Evolutionary conservation across 225 moss, liverwort and hornwort genomes (phyloP).

Genomic region (Marchantia polymorpha): DNA sequence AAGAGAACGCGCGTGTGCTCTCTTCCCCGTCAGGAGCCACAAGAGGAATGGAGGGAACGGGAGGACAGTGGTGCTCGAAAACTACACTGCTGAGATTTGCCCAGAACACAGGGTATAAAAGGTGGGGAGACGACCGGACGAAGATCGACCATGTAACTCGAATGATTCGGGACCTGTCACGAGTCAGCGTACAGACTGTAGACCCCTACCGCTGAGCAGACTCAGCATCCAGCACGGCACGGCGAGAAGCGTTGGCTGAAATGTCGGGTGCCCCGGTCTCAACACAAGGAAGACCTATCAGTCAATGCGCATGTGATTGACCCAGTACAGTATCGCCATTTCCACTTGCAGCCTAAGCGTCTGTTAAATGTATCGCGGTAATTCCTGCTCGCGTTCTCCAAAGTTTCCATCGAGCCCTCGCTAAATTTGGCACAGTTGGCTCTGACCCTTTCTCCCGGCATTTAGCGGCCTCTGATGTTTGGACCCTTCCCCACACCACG

Average conservation of each 20-base stretch:
- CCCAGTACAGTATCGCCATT: no score
- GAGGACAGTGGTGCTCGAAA: background rate
- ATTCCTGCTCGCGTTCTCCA: no score
- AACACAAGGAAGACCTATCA: background rate
- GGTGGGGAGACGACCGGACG: background rate
- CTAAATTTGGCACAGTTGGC: no score
- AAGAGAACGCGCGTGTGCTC: background rate
- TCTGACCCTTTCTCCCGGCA: no score
- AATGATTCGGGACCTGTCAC: background rate
- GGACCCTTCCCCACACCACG: no score
- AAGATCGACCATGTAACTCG: background rate
- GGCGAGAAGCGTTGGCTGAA: background rate
- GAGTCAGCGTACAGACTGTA: background rate
- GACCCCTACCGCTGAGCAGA: background rate
- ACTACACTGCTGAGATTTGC: background rate
- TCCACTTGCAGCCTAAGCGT: no score
- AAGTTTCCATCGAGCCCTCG: no score
- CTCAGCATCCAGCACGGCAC: background rate
- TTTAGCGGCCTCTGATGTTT: no score
- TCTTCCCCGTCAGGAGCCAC: background rate
- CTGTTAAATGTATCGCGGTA: no score
- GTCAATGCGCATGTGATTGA: constrained; percentile 3
- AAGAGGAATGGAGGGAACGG: background rate
- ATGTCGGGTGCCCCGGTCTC: background rate
- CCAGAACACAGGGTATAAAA: background rate